A percentile compares a stretch with the other conserved stretches of the same genome.
These are phyloP conservation scores for Carex myosuroides DNA, from an alignment of 176 grass and related monocot genomes.

Conservation along the genomic window DNA sequence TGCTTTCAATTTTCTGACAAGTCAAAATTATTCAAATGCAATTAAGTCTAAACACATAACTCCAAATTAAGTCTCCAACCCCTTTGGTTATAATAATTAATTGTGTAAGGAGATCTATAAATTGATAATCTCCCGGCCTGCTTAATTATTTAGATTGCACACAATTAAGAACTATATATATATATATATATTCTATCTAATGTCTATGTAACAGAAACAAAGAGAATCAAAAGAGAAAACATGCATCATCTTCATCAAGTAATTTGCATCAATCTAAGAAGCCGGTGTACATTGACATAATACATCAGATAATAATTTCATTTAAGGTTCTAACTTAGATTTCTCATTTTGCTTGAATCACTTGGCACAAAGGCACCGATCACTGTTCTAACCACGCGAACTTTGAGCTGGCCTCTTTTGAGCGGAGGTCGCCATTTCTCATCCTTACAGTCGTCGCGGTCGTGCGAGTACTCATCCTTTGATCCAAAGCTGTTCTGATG, in stretches of 20 bases:
- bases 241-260: no score
- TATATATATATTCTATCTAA: no score
- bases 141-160: no score
- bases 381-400: background rate
- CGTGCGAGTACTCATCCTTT: background rate
- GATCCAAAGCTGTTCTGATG: slow-evolving; percentile 16
- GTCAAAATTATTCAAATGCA: background rate
- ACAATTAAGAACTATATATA: no score
- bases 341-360: background rate
- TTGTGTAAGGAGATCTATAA: background rate
- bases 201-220: no score
- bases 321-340: background rate
- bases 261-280: no score
- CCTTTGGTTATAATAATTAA: background rate
- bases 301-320: no score
- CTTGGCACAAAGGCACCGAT: background rate
- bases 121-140: no score
- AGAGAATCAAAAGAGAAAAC: no score
- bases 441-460: slow-evolving; percentile 12
- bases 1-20: background rate
- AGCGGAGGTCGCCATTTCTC: background rate
- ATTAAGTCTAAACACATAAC: background rate
- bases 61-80: no score
- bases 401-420: slow-evolving; percentile 10
- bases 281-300: no score